phyloP scores from a whole-genome alignment of 441 rosid species.

The Manihot esculenta region DNA sequence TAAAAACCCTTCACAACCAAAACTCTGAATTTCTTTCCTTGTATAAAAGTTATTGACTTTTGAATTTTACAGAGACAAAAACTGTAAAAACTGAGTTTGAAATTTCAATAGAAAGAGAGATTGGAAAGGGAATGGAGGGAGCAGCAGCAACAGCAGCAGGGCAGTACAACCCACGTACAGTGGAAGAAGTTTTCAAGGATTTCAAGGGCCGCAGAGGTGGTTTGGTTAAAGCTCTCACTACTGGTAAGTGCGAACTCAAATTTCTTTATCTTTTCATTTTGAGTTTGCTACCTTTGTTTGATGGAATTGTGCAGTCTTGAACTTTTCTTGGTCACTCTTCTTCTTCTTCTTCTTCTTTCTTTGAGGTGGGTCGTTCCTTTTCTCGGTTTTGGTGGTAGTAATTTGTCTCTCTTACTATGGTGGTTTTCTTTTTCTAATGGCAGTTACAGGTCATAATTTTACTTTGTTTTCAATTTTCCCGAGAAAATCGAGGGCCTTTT shows the following conservation, averaged over 20 bases:
- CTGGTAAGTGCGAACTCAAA: slow-evolving; percentile 27
- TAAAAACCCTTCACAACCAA: neutral
- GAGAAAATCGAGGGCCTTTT: neutral
- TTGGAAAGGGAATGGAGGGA: neutral
- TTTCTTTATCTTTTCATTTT: slow-evolving; percentile 1
- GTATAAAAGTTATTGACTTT: neutral
- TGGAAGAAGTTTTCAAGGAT: slow-evolving; percentile 70
- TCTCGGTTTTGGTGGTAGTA: neutral
- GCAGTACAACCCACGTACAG: slow-evolving; percentile 60
- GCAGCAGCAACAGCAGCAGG: slow-evolving; percentile 37
- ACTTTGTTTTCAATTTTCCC: neutral
- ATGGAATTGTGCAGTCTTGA: neutral
- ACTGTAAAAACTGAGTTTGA: neutral
- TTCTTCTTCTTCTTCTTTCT: too few relatives aligned
- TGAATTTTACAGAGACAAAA: neutral
- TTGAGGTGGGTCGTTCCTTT: neutral
- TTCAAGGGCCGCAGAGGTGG: slow-evolving; percentile 68
- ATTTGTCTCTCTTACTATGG: neutral
- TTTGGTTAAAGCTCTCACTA: slow-evolving; percentile 66
- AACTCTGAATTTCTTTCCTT: neutral
- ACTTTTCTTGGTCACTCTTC: neutral
- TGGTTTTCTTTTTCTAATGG: too few relatives aligned
- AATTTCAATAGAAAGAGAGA: slow-evolving; percentile 8
- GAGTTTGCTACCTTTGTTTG: neutral
- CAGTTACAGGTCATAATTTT: neutral